Evolutionary conservation across 192 early-diverging fungal species (phyloP).

Genomic region (Podila verticillata): DNA sequence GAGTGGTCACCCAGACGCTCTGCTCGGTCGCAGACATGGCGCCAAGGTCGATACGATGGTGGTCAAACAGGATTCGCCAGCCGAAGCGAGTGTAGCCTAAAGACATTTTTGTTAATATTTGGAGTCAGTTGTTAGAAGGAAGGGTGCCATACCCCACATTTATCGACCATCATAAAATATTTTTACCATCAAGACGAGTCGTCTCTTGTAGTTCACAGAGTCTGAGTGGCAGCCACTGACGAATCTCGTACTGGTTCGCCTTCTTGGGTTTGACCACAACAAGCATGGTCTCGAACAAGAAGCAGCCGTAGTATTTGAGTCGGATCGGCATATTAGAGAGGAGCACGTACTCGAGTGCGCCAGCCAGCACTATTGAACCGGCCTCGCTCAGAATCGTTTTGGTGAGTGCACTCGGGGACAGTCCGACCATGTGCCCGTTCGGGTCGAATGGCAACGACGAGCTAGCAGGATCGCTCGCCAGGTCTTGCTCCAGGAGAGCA

Average conservation of each 20-base stretch:
- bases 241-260: slow-evolving; percentile 57
- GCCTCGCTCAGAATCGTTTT: slow-evolving; percentile 42
- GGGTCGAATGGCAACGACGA: too few species aligned
- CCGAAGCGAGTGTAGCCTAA: slow-evolving; percentile 42
- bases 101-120: too few species aligned
- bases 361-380: slow-evolving; percentile 54
- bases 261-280: slow-evolving; percentile 67
- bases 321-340: slow-evolving; percentile 42
- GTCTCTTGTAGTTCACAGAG: slow-evolving; percentile 66
- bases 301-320: slow-evolving; percentile 68
- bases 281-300: slow-evolving; percentile 68
- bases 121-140: too few species aligned
- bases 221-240: slow-evolving; percentile 75
- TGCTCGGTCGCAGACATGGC: slow-evolving; percentile 66
- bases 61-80: slow-evolving; percentile 51
- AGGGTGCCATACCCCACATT: too few species aligned
- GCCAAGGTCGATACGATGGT: slow-evolving; percentile 58
- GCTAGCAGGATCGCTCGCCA: too few species aligned
- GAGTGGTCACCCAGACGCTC: slow-evolving; percentile 59
- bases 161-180: background rate
- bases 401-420: slow-evolving; percentile 25
- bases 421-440: background rate
- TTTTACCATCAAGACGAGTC: slow-evolving; percentile 26
- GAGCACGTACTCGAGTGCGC: slow-evolving; percentile 57
- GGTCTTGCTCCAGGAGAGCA: too few species aligned